Base-by-base conservation (phyloP, 176 grass and related monocot genomes). In the Luzula sylvatica region DNA sequence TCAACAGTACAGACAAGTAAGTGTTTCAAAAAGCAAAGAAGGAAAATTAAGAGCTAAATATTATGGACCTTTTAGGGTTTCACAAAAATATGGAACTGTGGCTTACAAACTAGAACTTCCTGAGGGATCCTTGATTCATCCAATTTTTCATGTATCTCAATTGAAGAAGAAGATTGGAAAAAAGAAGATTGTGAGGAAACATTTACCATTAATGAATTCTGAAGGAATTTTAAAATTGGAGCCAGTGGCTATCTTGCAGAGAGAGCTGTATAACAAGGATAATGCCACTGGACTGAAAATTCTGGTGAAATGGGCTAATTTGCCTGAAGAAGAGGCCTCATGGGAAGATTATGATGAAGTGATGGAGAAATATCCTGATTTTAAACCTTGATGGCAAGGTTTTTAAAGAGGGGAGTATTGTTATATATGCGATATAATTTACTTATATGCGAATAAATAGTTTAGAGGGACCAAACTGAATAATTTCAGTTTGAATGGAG, bases 131-230 rank as follows among this genome's bases (percentile, higher is more conserved):
- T 52, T 52, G 47, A 52, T 52, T 7, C 47, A 52, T 22, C 47
- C 47, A 9, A 52, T 52, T 6, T 52, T 52, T 15, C 47, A 52
- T 52, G 47, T 52, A 5, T 17, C 47, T 22, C 11, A 52, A 52
- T 15, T 52, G 6, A 41, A 41, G 38, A 41, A 41, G 38, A 41
- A 41, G 6, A 41, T 41, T 5, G 38, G 38, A 6, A 41, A 41
- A 5, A 5, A 41, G 6, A 5, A 41, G 6, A 6, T 6, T 5
- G 6, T 41, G 38, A 41, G 6, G 6, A 41, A 5, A 5, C 38
- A 5, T 41, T 41, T 41, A 41, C 38, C 38, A 5, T 6, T 41
- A 5, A 41, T 5, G 6, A 5, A 41, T 41, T 6, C 38, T 5
- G 6, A 41, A 41, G 6, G 6, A 41, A 5, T 41, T 5, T 6